A percentile compares a stretch with the other conserved stretches of the same genome.
Evolutionary conservation across 306 rosid species (phyloP).

Genomic region (Cucurbita ficifolia): DNA sequence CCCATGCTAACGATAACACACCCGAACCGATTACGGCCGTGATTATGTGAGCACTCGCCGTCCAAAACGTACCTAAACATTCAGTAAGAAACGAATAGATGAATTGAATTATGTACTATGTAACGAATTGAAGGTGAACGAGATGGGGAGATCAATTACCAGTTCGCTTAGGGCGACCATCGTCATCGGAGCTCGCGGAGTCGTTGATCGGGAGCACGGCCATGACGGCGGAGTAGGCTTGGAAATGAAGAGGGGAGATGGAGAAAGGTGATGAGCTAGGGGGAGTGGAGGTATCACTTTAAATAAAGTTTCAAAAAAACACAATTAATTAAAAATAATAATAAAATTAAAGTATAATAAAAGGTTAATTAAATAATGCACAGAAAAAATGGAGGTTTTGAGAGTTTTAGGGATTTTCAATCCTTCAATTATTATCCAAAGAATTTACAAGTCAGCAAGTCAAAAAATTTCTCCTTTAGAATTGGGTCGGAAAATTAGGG

Average conservation of each 20-base stretch:
- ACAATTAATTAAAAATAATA: not conserved
- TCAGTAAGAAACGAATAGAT: not conserved
- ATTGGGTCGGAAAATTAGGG: not conserved
- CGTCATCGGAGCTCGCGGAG: conserved; percentile 32
- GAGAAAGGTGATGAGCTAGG: not conserved
- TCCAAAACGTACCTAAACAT: conserved; percentile 39
- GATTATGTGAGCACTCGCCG: conserved; percentile 48
- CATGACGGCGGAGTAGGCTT: not conserved
- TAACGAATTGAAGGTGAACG: not conserved
- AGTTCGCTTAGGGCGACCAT: conserved; percentile 38
- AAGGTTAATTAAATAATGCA: not conserved
- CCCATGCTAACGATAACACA: conserved; percentile 53
- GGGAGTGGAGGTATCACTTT: not conserved
- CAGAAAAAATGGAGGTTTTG: too few species aligned
- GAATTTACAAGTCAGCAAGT: not conserved
- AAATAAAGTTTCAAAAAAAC: not conserved
- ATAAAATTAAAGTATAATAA: not conserved
- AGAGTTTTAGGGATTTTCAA: not conserved
- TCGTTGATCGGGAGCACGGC: conserved; percentile 6
- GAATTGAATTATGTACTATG: not conserved
- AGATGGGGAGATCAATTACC: conserved; percentile 11
- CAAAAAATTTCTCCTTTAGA: not conserved
- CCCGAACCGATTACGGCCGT: conserved; percentile 58
- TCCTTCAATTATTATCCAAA: not conserved
- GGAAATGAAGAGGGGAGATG: not conserved